phyloP scores from a whole-genome alignment of 2,329 filamentous ascomycete species.

The Fusarium oligoseptatum region DNA sequence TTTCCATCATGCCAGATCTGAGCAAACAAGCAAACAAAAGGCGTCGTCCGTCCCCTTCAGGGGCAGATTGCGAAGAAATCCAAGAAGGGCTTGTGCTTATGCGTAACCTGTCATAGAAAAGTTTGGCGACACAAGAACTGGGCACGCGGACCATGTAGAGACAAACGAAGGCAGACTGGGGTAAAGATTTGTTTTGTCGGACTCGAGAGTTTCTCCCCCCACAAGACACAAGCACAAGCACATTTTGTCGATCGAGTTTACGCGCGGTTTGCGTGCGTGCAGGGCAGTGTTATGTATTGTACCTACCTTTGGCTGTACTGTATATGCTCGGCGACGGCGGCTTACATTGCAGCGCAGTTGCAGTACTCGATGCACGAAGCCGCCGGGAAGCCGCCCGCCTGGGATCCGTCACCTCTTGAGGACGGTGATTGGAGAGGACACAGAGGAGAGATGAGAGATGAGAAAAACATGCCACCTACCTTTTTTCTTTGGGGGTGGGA shows the following conservation, averaged over 20 bases:
- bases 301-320: not conserved
- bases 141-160: slow-evolving; percentile 24
- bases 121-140: slow-evolving; percentile 23
- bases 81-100: not conserved
- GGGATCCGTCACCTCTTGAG: slow-evolving; percentile 1
- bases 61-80: slow-evolving; percentile 10
- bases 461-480: slow-evolving; percentile 32
- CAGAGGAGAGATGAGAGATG: slow-evolving; percentile 7
- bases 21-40: slow-evolving; percentile 16
- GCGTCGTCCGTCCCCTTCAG: slow-evolving; percentile 17
- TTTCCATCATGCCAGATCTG: not conserved
- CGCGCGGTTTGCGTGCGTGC: slow-evolving; percentile 17
- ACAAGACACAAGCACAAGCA: slow-evolving; percentile 12
- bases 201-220: slow-evolving; percentile 19
- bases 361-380: slow-evolving; percentile 35
- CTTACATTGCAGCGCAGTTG: not conserved
- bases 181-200: slow-evolving; percentile 9
- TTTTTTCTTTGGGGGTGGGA: not conserved
- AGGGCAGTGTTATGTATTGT: not conserved
- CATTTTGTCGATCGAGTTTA: slow-evolving; percentile 30
- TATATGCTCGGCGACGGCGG: not conserved
- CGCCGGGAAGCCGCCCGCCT: slow-evolving; percentile 34
- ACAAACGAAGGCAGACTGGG: slow-evolving; percentile 17
- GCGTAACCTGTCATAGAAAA: slow-evolving; percentile 15
- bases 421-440: slow-evolving; percentile 24